Evolutionary conservation across 2,329 filamentous ascomycete species (phyloP), one percentile per base, ranked within the genome.

Genomic region (Penicillium fuscoglaucum): DNA sequence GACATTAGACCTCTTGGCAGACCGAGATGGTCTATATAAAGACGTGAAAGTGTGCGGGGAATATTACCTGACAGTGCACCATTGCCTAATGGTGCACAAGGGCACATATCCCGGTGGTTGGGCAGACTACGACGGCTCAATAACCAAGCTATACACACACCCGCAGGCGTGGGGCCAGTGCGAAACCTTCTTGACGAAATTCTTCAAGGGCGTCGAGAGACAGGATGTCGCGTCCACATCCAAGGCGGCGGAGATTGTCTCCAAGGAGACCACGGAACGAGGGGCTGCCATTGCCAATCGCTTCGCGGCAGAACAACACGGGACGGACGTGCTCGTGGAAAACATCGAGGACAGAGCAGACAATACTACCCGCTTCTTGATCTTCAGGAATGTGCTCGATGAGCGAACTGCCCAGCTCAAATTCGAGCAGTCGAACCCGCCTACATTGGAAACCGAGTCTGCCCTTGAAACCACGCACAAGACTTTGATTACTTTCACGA

Each of bases 101-200:
- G 64, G 65, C 44, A 59, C 66, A 58, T 66, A 62, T 44, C 55
- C 62, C 12, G 44, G 52, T 17, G 64, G 63, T 45, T 65, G 63
- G 58, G 52, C 59, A 44, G 55, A 64, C 15, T 93, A 61, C 75
- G 66, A 68, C 37, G 78, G 55, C 82, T 70, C 88, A 66, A 83
- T 98, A 68, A 84, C 82, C 66, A 88, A 88, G 69, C 76, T 99
- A 41, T 96, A 96, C 79, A 95, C 91, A 26, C 95, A 99, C 76
- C 93, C 93, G 10, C 95, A 99, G 76, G 95, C 92, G 29, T 96
- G 95, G 81, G 92, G 92, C 28, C 95, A 99, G 78, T 97, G 93
- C 76, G 87, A 87, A 45, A 75, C 72, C 9, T 96, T 96, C 75
- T 83, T 97, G 28, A 80, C 82, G 9, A 79, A 81, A 29, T 80